Base-by-base conservation (phyloP, 192 early-diverging fungal genomes). In the Coemansia furcata region DNA sequence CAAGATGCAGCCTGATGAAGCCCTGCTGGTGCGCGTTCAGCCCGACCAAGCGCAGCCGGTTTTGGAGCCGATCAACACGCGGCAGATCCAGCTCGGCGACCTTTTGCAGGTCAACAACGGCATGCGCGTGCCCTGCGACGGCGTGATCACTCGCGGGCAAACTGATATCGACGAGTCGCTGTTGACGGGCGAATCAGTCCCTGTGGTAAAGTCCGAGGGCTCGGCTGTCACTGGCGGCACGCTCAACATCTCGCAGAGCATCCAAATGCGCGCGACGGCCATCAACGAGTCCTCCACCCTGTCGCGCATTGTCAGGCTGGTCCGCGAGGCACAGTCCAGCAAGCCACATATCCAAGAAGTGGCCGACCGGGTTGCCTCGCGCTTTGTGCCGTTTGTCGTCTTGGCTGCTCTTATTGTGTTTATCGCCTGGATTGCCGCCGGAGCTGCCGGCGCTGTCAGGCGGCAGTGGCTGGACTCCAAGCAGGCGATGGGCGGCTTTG, bases 271-370 rank as follows among this genome's bases (percentile, higher is more conserved):
- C 29, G 94, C 94, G 11, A 89, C 86, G 0, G 89, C 92, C 19
- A 92, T 97, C 60, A 95, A 94, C 21, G 86, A 87, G 6, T 93
- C 95, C 44, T 94, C 95, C 9, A 91, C 94, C 3, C 82, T 99
- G 49, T 78, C 88, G 14, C 94, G 95, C 65, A 97, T 99, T 73
- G 92, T 97, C 14, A 89, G 89, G 66, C 85, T 99, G 21, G 95
- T 99, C 9, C 89, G 90, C 64, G 94, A 96, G 59, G 95, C 95
- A 0, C 97, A 99, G 79, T 92, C 91, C 3, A 89, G 87, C 57
- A 95, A 96, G 76, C 94, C 95, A 9, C 97, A 90, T 6, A 95
- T 97, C 66, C 97, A 99, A 75, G 91, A 89, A 23, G 80, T 95
- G 50, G 94, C 95, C 3, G 97, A 97, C 71, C 78, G 78, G 8